Evolutionary conservation across 495 filamentous ascomycete genomes (phyloP).

Genomic region (Podospora bellae-mahoneyi): DNA sequence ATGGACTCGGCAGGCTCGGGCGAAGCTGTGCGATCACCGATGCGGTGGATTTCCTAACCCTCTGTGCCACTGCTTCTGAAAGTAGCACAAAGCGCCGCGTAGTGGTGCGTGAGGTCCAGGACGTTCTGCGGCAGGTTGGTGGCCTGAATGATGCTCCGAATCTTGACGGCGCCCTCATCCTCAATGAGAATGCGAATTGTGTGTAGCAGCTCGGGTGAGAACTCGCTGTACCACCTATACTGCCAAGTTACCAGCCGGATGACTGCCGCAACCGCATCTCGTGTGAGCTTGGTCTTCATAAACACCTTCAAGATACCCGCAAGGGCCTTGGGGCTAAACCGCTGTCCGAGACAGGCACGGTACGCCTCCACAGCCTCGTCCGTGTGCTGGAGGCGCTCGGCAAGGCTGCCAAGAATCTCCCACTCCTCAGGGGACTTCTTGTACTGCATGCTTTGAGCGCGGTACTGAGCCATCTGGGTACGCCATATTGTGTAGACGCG

Average conservation of each 20-base stretch:
- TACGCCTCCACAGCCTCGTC: constrained; percentile 93
- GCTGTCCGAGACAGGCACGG: constrained; percentile 70
- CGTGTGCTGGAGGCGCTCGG: constrained; percentile 82
- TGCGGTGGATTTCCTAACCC: constrained; percentile 45
- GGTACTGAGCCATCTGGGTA: constrained; percentile 90
- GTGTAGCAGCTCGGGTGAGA: constrained; percentile 83
- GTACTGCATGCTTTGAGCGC: constrained; percentile 85
- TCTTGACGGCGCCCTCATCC: constrained; percentile 95
- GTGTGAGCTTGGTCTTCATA: constrained; percentile 61
- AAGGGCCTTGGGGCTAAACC: constrained; percentile 89
- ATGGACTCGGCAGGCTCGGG: no score
- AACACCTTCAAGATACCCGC: constrained; percentile 76
- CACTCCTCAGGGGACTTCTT: constrained; percentile 95
- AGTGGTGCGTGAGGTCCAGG: constrained; percentile 91
- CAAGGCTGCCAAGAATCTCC: constrained; percentile 94
- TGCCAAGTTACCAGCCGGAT: constrained; percentile 95
- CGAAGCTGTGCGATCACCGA: no score
- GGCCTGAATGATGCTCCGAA: constrained; percentile 93
- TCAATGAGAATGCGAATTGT: constrained; percentile 90
- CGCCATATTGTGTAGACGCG: constrained; percentile 99
- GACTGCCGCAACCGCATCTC: constrained; percentile 71
- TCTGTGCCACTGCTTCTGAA: constrained; percentile 95
- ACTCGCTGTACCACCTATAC: constrained; percentile 99
- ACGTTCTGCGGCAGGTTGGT: constrained; percentile 90
- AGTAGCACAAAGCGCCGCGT: constrained; percentile 87